Base-by-base conservation (phyloP, 768 basidiomycete genomes). In the Termitomyces sp. region DNA sequence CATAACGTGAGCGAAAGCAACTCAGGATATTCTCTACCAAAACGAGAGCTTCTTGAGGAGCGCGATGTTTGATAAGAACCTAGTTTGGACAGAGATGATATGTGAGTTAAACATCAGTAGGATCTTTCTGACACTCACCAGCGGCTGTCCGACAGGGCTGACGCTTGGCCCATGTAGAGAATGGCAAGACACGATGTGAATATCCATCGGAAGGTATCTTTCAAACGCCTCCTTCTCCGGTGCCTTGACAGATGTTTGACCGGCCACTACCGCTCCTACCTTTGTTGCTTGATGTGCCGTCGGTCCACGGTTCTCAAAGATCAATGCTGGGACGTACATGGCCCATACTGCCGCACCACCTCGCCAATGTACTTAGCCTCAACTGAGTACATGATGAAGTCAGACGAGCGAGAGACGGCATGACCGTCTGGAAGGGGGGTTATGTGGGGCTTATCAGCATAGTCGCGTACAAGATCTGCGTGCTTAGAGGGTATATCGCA, bases 241-340 rank as follows among this genome's bases (percentile, higher is more conserved):
- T 0, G 94, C 91, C 68, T 99, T 99, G 43, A 98, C 95, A 1
- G 92, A 95, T 0, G 96, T 99, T 69, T 99, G 96, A 1, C 96
- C 97, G 0, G 93, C 84, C 27, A 99, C 95, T 43, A 96, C 83
- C 2, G 97, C 93, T 17, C 91, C 82, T 23, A 94, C 70, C 72
- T 97, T 98, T 0, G 96, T 98, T 12, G 94, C 95, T 94, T 55
- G 39, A 55, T 19, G 41, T n/a, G 7, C 56, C 52, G 35, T 62
- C 23, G 48, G 54, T 45, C 50, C 27, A 52, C 25, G 17, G 32
- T 35, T 55, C 27, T 28, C 30, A 6, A 44, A 3, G 12, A 19
- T 54, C 28, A 56, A 47, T 34, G 48, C 42, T 51, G 32, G 41
- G 7, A 77, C 90, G 59, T 62, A 94, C 94, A 95, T n/a, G 94